These are phyloP conservation scores for Dentipellis sp. DNA, from an alignment of 768 basidiomycete species.

Conservation along the genomic window DNA sequence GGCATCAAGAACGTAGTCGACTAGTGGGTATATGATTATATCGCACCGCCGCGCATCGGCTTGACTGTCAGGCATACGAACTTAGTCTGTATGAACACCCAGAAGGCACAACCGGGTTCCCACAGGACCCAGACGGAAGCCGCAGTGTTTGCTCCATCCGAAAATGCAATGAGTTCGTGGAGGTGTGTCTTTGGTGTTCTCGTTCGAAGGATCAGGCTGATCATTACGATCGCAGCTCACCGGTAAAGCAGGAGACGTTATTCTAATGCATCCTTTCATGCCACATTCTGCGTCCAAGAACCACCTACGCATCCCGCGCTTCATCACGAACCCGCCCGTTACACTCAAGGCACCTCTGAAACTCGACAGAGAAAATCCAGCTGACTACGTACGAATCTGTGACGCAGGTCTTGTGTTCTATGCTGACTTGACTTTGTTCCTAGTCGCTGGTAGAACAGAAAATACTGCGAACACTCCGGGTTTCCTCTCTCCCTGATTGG, in stretches of 20 bases:
- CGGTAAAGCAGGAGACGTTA: conserved; percentile 28
- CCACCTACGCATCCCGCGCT: conserved; percentile 23
- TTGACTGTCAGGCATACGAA: neutral
- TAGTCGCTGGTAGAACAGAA: conserved; percentile 27
- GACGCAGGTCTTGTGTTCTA: too few species aligned
- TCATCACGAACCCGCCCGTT: conserved; percentile 31
- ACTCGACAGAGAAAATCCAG: conserved; percentile 20
- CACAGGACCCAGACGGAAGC: conserved; percentile 15
- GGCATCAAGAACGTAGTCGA: conserved; percentile 21
- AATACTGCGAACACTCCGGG: conserved; percentile 23
- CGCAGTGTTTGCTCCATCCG: conserved; percentile 13
- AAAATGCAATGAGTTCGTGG: conserved; percentile 17
- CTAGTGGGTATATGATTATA: conserved; percentile 5
- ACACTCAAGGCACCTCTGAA: conserved; percentile 25
- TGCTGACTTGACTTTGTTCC: neutral
- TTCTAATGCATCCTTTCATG: conserved; percentile 29
- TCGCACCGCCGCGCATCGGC: too few species aligned
- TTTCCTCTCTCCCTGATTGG: conserved; percentile 16
- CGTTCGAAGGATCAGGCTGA: too few species aligned
- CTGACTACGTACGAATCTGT: conserved; percentile 17
- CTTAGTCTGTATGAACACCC: conserved; percentile 16
- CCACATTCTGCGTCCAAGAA: conserved; percentile 29
- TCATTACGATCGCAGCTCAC: conserved; percentile 17
- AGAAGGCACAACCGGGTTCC: conserved; percentile 12
- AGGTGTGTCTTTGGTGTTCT: conserved; percentile 7